Percentiles rank a stretch among this genome's conserved stretches.
Conservation (phyloP, 345 rosid species). For the Mallotus nudiflorus region DNA sequence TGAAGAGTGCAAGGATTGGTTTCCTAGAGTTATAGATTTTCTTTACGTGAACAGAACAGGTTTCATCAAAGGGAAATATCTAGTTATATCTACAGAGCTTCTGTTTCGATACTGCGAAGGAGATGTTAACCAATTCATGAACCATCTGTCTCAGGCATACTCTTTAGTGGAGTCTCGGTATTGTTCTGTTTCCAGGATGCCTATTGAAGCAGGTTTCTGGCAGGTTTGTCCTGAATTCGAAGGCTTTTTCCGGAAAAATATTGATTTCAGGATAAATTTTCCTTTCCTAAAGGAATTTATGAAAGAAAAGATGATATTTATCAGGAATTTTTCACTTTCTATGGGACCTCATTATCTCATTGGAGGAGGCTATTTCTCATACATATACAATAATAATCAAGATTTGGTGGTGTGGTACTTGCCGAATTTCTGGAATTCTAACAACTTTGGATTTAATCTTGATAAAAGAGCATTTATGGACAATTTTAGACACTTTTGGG, state of each 20-base stretch:
- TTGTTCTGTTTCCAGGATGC: background rate
- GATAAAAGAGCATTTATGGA: background rate
- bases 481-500: background rate
- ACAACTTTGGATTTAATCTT: background rate
- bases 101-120: background rate
- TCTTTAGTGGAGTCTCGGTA: background rate
- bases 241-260: background rate
- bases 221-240: background rate
- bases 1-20: background rate
- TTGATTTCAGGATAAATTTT: background rate
- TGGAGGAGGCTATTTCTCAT: background rate
- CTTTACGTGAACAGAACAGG: background rate
- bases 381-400: background rate
- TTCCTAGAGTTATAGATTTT: background rate
- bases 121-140: background rate
- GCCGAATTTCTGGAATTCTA: constrained; percentile 1
- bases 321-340: background rate
- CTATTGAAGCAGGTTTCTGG: constrained; percentile 6
- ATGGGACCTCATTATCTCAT: background rate
- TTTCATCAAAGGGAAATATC: background rate
- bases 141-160: background rate
- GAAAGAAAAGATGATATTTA: background rate
- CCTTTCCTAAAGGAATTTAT: background rate
- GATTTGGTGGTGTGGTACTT: background rate
- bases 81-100: background rate